Evolutionary conservation across 2,329 filamentous ascomycete genomes (phyloP).

Genomic region (Blastomyces emzantsi): DNA sequence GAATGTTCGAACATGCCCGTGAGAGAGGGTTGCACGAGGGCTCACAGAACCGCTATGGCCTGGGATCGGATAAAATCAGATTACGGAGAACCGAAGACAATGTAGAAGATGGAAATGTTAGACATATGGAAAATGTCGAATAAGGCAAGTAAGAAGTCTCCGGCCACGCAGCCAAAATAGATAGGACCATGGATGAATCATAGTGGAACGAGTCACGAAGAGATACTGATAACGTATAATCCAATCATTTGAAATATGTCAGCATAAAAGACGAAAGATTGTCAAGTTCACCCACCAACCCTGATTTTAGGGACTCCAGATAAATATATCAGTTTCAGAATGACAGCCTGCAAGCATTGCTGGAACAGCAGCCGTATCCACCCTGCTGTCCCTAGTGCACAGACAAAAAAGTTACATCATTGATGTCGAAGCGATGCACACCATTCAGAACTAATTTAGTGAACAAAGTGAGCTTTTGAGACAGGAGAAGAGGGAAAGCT

Average conservation of each 20-base stretch:
- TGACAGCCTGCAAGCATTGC: constrained; percentile 18
- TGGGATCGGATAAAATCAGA: neutral
- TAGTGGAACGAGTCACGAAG: neutral
- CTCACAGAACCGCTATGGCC: neutral
- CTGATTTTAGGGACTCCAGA: neutral
- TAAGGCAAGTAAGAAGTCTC: neutral
- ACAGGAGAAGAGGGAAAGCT: neutral
- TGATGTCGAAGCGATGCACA: neutral
- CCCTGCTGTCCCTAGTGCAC: neutral
- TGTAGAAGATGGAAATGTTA: neutral
- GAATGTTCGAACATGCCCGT: neutral
- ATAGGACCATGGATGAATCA: neutral
- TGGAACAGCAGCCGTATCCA: constrained; percentile 10
- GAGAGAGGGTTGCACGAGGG: neutral
- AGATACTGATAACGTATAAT: neutral
- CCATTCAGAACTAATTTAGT: neutral
- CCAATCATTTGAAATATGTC: constrained; percentile 2
- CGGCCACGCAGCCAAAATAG: neutral
- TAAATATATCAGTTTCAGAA: constrained; percentile 18
- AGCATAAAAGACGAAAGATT: neutral
- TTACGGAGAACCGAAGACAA: neutral
- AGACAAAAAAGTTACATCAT: neutral
- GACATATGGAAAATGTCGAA: neutral
- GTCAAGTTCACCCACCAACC: neutral
- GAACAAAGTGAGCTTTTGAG: neutral